phyloP scores from a whole-genome alignment of 1,284 basidiomycete genomes.

The Abortiporus biennis region DNA sequence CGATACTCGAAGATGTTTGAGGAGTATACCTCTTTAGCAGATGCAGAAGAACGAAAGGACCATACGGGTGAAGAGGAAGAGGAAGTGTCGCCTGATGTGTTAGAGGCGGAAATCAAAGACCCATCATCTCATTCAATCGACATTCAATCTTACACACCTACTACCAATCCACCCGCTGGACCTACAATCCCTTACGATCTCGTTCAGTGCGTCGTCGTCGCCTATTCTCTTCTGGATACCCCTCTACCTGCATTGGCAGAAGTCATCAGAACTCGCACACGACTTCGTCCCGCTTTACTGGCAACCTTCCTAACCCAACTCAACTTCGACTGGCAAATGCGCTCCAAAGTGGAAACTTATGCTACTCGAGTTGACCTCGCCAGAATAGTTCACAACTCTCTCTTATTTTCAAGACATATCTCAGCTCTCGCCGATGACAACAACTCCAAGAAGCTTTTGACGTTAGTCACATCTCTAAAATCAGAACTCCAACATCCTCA shows the following conservation, averaged over 20 bases:
- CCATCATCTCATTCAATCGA: neutral
- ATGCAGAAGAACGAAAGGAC: neutral
- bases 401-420: slow-evolving; percentile 38
- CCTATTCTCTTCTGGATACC: slow-evolving; percentile 47
- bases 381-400: slow-evolving; percentile 39
- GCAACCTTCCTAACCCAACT: slow-evolving; percentile 33
- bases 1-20: slow-evolving; percentile 24
- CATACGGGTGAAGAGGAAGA: slow-evolving; percentile 2
- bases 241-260: slow-evolving; percentile 46
- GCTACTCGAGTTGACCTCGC: slow-evolving; percentile 42
- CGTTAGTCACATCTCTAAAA: no score
- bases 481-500: slow-evolving; percentile 36
- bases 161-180: slow-evolving; percentile 6
- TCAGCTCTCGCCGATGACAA: slow-evolving; percentile 30
- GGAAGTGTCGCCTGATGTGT: slow-evolving; percentile 1
- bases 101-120: slow-evolving; percentile 1
- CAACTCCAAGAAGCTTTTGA: slow-evolving; percentile 42
- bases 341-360: slow-evolving; percentile 36
- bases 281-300: slow-evolving; percentile 28
- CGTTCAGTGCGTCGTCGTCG: slow-evolving; percentile 39
- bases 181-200: neutral
- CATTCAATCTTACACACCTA: neutral
- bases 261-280: slow-evolving; percentile 32
- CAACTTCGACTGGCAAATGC: slow-evolving; percentile 25
- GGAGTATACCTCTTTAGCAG: slow-evolving; percentile 4